Evolutionary conservation across 768 basidiomycete genomes (phyloP).

Genomic region (Amanita thiersii): DNA sequence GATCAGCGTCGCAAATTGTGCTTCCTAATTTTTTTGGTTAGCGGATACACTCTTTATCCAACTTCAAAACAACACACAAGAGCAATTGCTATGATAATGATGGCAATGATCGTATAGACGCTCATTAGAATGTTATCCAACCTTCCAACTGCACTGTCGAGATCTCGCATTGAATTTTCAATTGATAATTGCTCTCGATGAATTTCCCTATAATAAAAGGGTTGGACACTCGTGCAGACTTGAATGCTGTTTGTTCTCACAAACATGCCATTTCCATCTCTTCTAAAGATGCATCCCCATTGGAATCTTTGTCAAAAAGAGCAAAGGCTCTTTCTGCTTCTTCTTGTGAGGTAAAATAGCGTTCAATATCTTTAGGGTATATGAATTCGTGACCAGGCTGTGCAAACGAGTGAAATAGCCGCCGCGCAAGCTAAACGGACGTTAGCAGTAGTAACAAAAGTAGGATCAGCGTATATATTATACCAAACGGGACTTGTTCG

Average conservation of each 20-base stretch:
- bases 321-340: slow-evolving; percentile 61
- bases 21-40: slow-evolving; percentile 38
- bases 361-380: slow-evolving; percentile 58
- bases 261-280: slow-evolving; percentile 72
- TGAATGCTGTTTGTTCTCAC: slow-evolving; percentile 27
- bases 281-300: slow-evolving; percentile 64
- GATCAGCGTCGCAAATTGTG: slow-evolving; percentile 63
- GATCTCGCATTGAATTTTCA: slow-evolving; percentile 79
- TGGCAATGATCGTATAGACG: slow-evolving; percentile 60
- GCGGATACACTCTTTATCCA: slow-evolving; percentile 1
- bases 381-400: slow-evolving; percentile 52
- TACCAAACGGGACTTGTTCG: slow-evolving; percentile 72
- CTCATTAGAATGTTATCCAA: slow-evolving; percentile 85
- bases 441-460: slow-evolving; percentile 6
- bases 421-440: slow-evolving; percentile 57
- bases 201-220: slow-evolving; percentile 43
- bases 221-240: neutral
- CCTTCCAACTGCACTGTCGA: slow-evolving; percentile 83
- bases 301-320: slow-evolving; percentile 63
- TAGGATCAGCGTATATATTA: slow-evolving; percentile 8
- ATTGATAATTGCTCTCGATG: slow-evolving; percentile 83
- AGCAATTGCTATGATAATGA: slow-evolving; percentile 78
- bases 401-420: slow-evolving; percentile 81
- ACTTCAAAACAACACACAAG: slow-evolving; percentile 38
- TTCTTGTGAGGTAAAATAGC: slow-evolving; percentile 60